These are phyloP conservation scores for Neurospora sublineolata DNA, from an alignment of 495 filamentous ascomycete genomes.

Conservation along the genomic window DNA sequence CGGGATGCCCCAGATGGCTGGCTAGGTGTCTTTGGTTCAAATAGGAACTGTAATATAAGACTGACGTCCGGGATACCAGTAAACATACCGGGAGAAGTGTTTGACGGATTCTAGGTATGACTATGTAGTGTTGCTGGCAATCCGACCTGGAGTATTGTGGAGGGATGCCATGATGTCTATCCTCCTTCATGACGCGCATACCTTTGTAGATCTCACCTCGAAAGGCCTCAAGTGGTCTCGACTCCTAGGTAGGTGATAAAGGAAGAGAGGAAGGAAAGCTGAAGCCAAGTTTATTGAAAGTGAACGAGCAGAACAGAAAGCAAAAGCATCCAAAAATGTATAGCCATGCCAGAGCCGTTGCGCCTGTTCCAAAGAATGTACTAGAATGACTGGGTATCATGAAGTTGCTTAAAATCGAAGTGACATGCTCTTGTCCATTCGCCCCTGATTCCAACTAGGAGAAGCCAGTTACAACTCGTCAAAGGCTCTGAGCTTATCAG, in stretches of 20 bases:
- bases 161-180: not conserved
- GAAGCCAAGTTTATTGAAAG: not conserved
- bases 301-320: not conserved
- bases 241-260: not conserved
- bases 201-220: not conserved
- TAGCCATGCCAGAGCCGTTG: not conserved
- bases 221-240: not conserved
- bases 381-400: not conserved
- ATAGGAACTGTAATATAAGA: not conserved
- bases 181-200: not conserved
- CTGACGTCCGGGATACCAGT: not conserved
- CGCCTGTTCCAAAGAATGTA: not conserved
- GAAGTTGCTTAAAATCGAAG: not conserved
- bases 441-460: not conserved
- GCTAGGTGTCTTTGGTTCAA: not conserved
- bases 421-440: not conserved
- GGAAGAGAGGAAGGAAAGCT: not conserved
- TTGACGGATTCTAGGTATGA: not conserved
- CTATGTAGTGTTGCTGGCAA: not conserved
- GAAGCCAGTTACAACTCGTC: conserved; percentile 27
- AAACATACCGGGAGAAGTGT: not conserved
- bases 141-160: not conserved
- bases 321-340: not conserved
- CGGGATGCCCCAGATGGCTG: not conserved
- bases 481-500: conserved; percentile 26